phyloP scores from a whole-genome alignment of 2,329 filamentous ascomycete species.

The Sporothrix inflata region DNA sequence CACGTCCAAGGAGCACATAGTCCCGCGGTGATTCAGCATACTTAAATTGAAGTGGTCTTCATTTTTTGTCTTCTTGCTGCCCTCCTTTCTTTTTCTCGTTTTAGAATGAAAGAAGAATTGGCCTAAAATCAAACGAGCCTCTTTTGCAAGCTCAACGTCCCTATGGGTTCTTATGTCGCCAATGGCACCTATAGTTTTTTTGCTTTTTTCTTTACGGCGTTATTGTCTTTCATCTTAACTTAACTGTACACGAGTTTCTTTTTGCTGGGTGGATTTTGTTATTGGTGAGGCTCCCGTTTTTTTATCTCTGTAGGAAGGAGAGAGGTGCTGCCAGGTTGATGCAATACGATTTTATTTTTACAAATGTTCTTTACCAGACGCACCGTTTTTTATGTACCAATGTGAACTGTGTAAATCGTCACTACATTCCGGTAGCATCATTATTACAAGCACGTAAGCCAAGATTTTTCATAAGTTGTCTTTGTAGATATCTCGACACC shows the following conservation, averaged over 20 bases:
- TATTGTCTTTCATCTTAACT: background rate
- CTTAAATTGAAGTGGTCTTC: constrained; percentile 5
- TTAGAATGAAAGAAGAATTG: background rate
- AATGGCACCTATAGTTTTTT: background rate
- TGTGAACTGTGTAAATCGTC: background rate
- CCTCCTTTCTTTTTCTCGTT: background rate
- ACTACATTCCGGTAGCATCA: background rate
- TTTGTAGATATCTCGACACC: background rate
- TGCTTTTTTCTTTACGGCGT: background rate
- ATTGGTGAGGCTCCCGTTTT: background rate
- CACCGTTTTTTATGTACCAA: background rate
- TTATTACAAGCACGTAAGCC: background rate
- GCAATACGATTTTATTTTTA: background rate
- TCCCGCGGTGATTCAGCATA: background rate
- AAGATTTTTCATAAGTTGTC: background rate
- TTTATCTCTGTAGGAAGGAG: background rate
- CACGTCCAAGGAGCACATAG: constrained; percentile 1
- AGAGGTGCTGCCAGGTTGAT: background rate
- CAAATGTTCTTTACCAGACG: background rate
- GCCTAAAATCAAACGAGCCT: background rate
- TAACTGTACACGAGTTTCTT: background rate
- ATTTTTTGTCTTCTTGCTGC: background rate
- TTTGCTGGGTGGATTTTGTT: background rate
- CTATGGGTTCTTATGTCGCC: background rate
- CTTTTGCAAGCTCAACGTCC: background rate